A percentile compares a stretch with the other conserved stretches of the same genome.
Evolutionary conservation across 2,329 filamentous ascomycete genomes (phyloP).

Genomic region (Aspergillus candidus): DNA sequence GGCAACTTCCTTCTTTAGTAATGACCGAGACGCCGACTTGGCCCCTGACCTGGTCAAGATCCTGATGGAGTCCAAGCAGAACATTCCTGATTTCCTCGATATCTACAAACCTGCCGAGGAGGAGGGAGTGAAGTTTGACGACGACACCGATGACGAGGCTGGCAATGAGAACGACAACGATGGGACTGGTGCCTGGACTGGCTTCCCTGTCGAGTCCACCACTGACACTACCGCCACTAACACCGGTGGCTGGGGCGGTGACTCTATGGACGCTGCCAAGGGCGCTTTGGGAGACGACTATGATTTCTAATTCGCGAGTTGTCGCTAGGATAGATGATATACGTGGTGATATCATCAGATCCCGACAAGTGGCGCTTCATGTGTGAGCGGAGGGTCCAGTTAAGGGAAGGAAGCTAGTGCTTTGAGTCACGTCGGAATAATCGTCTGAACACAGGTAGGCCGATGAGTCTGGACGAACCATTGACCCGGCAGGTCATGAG

Average conservation of each 20-base stretch:
- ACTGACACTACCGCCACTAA: conserved; percentile 3
- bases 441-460: too few species aligned
- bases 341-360: too few species aligned
- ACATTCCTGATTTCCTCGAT: conserved; percentile 75
- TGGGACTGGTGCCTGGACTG: conserved; percentile 11
- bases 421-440: too few species aligned
- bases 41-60: conserved; percentile 71
- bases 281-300: too few species aligned
- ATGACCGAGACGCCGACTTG: conserved; percentile 64
- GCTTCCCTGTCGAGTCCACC: conserved; percentile 8
- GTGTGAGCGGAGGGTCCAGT: too few species aligned
- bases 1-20: conserved; percentile 81
- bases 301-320: too few species aligned
- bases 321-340: too few species aligned
- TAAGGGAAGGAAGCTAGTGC: too few species aligned
- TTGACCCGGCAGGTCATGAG: too few species aligned
- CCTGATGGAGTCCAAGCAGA: conserved; percentile 71
- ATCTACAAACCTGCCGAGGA: conserved; percentile 43
- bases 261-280: too few species aligned
- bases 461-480: too few species aligned
- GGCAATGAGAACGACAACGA: conserved; percentile 13
- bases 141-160: conserved; percentile 46
- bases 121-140: conserved; percentile 45
- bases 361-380: too few species aligned
- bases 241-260: background rate